phyloP scores from a whole-genome alignment of 2,329 filamentous ascomycete species.

The Xylaria digitata region DNA sequence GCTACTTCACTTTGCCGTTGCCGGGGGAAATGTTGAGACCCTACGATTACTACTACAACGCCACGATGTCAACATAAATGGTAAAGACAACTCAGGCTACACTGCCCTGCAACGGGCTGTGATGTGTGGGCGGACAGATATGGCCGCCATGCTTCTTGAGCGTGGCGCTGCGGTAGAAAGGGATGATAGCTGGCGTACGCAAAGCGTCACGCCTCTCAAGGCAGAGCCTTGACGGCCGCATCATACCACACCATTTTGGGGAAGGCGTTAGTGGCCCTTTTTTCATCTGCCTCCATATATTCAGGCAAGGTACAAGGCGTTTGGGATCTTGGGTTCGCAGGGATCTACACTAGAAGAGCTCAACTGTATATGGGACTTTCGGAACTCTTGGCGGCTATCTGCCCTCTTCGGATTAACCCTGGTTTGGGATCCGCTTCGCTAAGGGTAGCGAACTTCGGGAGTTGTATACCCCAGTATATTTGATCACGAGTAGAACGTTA shows the following conservation, averaged over 20 bases:
- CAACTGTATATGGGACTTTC: constrained; percentile 21
- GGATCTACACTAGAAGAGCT: constrained; percentile 21
- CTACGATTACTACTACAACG: constrained; percentile 48
- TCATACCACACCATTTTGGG: constrained; percentile 1
- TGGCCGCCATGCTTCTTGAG: constrained; percentile 50
- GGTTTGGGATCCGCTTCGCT: constrained; percentile 31
- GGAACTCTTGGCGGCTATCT: constrained; percentile 24
- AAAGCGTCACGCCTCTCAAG: constrained; percentile 19
- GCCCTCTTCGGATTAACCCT: constrained; percentile 22
- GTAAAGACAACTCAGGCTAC: constrained; percentile 48
- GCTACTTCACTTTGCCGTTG: constrained; percentile 50
- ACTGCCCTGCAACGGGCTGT: constrained; percentile 51
- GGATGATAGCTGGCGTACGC: constrained; percentile 40
- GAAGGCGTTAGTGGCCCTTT: constrained; percentile 8
- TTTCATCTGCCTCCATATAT: constrained; percentile 16
- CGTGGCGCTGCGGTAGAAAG: constrained; percentile 47
- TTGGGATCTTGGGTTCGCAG: constrained; percentile 23
- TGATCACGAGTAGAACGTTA: constrained; percentile 25
- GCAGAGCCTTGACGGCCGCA: constrained; percentile 14
- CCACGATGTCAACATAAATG: constrained; percentile 48
- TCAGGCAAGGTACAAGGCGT: constrained; percentile 29
- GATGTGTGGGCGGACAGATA: constrained; percentile 49
- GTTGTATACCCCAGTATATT: constrained; percentile 23
- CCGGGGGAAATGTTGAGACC: constrained; percentile 48
- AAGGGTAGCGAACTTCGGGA: constrained; percentile 23